Percentiles rank a stretch among this genome's conserved stretches.
phyloP scores from a whole-genome alignment of 352 stramenopile genomes.

The Pythium aquatile region DNA sequence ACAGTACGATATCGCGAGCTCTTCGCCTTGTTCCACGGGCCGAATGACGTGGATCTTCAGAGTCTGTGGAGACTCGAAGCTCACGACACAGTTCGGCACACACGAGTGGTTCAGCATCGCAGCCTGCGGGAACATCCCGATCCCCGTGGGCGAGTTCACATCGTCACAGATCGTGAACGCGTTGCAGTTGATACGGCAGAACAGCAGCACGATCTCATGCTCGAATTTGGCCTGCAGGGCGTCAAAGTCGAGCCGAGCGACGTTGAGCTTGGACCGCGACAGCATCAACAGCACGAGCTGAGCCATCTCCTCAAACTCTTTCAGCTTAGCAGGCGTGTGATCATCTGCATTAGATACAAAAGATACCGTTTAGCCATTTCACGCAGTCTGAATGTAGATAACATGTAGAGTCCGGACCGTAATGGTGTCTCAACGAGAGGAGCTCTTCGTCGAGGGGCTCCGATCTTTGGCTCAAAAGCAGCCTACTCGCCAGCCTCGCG shows the following conservation, averaged over 20 bases:
- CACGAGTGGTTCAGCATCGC: slow-evolving; percentile 81
- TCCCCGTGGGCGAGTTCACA: slow-evolving; percentile 42
- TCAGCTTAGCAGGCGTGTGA: slow-evolving; percentile 35
- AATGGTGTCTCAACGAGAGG: slow-evolving; percentile 39
- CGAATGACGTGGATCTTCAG: slow-evolving; percentile 52
- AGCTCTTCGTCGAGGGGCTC: slow-evolving; percentile 4
- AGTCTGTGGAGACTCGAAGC: slow-evolving; percentile 40
- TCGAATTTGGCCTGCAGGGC: slow-evolving; percentile 33
- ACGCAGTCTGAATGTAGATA: background rate
- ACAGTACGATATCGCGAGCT: slow-evolving; percentile 73
- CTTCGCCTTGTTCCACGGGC: slow-evolving; percentile 40
- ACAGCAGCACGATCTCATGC: slow-evolving; percentile 44
- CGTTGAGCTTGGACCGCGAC: slow-evolving; percentile 40
- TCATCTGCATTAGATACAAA: slow-evolving; percentile 26
- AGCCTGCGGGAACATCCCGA: slow-evolving; percentile 61
- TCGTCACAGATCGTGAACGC: slow-evolving; percentile 67
- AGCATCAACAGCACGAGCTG: slow-evolving; percentile 58
- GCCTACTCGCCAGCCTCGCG: slow-evolving; percentile 34
- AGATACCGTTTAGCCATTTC: too few relatives aligned
- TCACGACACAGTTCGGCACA: slow-evolving; percentile 69
- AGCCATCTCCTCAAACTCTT: slow-evolving; percentile 56
- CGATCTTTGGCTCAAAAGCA: slow-evolving; percentile 28
- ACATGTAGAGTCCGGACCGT: slow-evolving; percentile 18
- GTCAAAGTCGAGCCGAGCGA: slow-evolving; percentile 23
- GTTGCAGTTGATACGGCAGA: slow-evolving; percentile 79